phyloP scores from a whole-genome alignment of 1,284 basidiomycete genomes.

The Erythrobasidium hasegawianum region DNA sequence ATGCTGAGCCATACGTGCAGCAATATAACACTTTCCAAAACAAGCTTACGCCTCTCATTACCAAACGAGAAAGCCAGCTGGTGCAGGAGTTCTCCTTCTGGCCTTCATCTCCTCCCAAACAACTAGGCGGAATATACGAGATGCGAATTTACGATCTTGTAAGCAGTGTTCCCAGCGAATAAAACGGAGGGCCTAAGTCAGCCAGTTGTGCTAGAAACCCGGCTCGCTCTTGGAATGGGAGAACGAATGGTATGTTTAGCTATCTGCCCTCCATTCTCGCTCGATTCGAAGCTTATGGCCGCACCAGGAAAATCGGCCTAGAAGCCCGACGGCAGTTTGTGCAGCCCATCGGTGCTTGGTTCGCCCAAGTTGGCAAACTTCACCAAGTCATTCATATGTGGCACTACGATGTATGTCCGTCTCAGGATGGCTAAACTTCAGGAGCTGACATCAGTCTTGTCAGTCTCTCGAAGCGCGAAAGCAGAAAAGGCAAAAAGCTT shows the following conservation, averaged over 20 bases:
- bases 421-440: not conserved
- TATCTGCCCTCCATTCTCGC: not conserved
- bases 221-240: conserved; percentile 91
- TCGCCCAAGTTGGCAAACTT: conserved; percentile 81
- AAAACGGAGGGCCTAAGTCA: not conserved
- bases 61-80: conserved; percentile 38
- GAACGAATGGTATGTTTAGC: conserved; percentile 65
- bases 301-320: conserved; percentile 78
- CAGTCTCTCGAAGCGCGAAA: conserved; percentile 77
- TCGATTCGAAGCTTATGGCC: not conserved
- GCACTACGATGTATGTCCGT: conserved; percentile 34
- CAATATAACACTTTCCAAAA: conserved; percentile 20
- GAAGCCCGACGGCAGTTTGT: conserved; percentile 42
- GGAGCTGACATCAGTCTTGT: conserved; percentile 76
- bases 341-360: conserved; percentile 88
- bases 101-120: conserved; percentile 77
- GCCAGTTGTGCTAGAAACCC: conserved; percentile 54
- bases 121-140: conserved; percentile 85
- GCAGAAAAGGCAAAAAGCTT: conserved; percentile 76
- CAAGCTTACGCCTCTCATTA: conserved; percentile 49
- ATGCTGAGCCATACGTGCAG: too few relatives aligned
- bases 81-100: conserved; percentile 92
- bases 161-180: not conserved
- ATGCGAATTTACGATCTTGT: conserved; percentile 67
- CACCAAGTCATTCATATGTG: conserved; percentile 54